These are phyloP conservation scores for Marchantia paleacea DNA, from an alignment of 225 moss, liverwort and hornwort genomes.

Conservation along the genomic window DNA sequence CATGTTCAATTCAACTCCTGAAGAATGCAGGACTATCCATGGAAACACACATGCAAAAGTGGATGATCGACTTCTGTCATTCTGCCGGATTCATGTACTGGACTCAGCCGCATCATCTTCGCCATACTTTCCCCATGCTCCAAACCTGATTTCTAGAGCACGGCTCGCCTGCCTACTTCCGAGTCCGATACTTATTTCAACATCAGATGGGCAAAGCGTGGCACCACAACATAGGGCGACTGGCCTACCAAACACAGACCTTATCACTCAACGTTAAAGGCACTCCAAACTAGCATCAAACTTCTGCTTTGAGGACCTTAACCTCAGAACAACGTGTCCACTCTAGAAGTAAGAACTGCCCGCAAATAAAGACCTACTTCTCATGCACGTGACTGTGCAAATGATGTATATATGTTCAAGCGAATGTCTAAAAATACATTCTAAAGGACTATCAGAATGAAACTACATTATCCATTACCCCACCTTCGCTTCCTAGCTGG, in stretches of 20 bases:
- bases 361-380: background rate
- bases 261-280: constrained; percentile 13
- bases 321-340: constrained; percentile 6
- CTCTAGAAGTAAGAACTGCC: constrained; percentile 4
- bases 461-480: constrained; percentile 67
- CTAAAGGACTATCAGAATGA: background rate
- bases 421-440: constrained; percentile 10
- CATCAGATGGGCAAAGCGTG: constrained; percentile 8
- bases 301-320: constrained; percentile 1
- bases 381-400: constrained; percentile 14
- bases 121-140: constrained; percentile 6
- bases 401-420: background rate
- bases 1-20: constrained; percentile 19
- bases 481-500: constrained; percentile 95
- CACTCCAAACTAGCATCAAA: constrained; percentile 15
- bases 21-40: background rate
- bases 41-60: constrained; percentile 11
- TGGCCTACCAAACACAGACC: constrained; percentile 16
- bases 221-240: constrained; percentile 2
- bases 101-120: constrained; percentile 5
- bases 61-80: constrained; percentile 12
- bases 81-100: constrained; percentile 3
- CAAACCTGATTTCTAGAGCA: background rate
- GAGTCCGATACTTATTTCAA: background rate
- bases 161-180: background rate